These are phyloP conservation scores for Lactarius akahatsu DNA, from an alignment of 768 basidiomycete species.

Conservation along the genomic window DNA sequence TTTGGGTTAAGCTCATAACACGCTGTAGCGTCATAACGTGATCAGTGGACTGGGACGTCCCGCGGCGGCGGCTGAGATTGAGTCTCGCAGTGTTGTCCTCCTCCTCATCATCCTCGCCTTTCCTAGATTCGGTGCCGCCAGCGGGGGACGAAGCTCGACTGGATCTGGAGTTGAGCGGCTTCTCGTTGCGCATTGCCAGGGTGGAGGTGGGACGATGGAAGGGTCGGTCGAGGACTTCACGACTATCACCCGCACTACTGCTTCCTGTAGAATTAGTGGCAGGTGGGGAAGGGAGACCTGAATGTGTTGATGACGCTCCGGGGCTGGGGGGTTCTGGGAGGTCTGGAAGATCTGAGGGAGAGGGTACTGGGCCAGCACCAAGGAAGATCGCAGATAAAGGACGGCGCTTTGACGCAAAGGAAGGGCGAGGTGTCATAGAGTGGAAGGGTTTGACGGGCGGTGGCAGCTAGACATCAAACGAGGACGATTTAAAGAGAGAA, in stretches of 20 bases:
- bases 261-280: slow-evolving; percentile 85
- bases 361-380: slow-evolving; percentile 41
- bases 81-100: slow-evolving; percentile 63
- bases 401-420: slow-evolving; percentile 45
- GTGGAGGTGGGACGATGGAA: slow-evolving; percentile 34
- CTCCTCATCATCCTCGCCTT: slow-evolving; percentile 49
- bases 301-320: slow-evolving; percentile 48
- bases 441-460: slow-evolving; percentile 12
- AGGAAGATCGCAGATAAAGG: slow-evolving; percentile 64
- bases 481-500: slow-evolving; percentile 10
- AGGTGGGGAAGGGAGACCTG: slow-evolving; percentile 79
- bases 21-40: slow-evolving; percentile 62
- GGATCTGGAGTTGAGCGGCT: slow-evolving; percentile 31
- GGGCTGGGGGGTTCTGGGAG: slow-evolving; percentile 74
- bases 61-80: slow-evolving; percentile 36
- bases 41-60: slow-evolving; percentile 43
- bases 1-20: slow-evolving; percentile 65
- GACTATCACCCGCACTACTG: slow-evolving; percentile 40
- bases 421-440: slow-evolving; percentile 53
- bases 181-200: slow-evolving; percentile 45
- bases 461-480: slow-evolving; percentile 27
- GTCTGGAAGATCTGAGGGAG: slow-evolving; percentile 35
- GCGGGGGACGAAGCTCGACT: slow-evolving; percentile 24
- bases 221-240: slow-evolving; percentile 42
- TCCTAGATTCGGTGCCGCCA: slow-evolving; percentile 52